Evolutionary conservation across 306 rosid genomes (phyloP).

Genomic region (Mimosa pudica): DNA sequence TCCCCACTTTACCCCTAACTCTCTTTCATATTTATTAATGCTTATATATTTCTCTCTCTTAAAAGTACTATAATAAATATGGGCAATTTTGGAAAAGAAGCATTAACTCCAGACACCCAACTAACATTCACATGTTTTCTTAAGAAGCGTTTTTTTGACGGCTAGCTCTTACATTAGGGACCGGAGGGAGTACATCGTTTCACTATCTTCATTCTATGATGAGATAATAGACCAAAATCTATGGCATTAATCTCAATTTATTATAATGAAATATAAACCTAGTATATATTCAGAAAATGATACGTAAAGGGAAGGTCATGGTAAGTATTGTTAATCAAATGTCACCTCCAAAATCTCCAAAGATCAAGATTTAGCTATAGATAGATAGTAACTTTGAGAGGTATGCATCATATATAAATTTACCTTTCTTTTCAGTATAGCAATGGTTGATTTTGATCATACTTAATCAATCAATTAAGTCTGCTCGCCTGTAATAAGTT

Average conservation of each 20-base stretch:
- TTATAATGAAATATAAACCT: neutral
- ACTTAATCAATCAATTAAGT: neutral
- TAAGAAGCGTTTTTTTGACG: no score
- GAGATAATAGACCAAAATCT: neutral
- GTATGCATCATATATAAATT: neutral
- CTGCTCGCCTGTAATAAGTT: neutral
- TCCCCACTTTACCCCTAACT: no score
- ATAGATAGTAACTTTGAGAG: neutral
- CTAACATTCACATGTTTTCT: no score
- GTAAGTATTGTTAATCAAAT: slow-evolving; percentile 8
- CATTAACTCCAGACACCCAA: no score
- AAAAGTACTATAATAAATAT: no score
- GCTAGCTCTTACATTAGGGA: no score
- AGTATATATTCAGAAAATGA: neutral
- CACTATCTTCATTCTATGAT: neutral
- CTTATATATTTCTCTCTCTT: no score
- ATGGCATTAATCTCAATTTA: neutral
- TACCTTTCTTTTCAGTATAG: neutral
- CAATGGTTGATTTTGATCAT: neutral
- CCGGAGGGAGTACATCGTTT: no score
- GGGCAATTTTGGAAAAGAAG: no score
- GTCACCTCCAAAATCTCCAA: neutral
- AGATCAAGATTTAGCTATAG: neutral
- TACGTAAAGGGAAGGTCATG: neutral
- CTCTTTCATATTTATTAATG: no score